phyloP scores from a whole-genome alignment of 345 rosid genomes.

The Acer yangbiense region DNA sequence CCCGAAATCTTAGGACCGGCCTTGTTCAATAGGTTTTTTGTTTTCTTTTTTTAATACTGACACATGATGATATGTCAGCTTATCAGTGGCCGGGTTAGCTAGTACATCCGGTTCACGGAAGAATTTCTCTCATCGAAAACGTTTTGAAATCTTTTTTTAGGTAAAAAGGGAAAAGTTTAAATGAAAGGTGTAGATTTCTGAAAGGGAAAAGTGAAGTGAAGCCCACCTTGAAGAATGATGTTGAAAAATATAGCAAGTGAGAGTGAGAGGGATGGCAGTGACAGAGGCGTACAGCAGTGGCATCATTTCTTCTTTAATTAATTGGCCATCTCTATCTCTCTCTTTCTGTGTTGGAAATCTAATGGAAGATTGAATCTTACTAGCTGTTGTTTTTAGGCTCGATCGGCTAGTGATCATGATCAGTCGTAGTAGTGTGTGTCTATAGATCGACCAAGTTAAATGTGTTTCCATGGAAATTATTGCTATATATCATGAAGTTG shows the following conservation, averaged over 20 bases:
- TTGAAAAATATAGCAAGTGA: conserved; percentile 3
- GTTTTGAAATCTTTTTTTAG: not conserved
- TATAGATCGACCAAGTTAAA: too few relatives aligned
- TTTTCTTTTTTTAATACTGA: too few relatives aligned
- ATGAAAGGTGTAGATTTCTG: not conserved
- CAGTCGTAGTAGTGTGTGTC: too few relatives aligned
- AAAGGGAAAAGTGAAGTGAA: not conserved
- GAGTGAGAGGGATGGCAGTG: conserved; percentile 7
- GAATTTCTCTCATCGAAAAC: too few relatives aligned
- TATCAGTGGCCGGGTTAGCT: too few relatives aligned
- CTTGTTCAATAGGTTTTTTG: too few relatives aligned
- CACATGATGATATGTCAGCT: too few relatives aligned
- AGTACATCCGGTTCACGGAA: too few relatives aligned
- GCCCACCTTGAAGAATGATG: not conserved
- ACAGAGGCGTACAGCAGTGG: conserved; percentile 24
- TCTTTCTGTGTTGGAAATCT: conserved; percentile 21
- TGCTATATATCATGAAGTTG: too few relatives aligned
- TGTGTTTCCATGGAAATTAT: too few relatives aligned
- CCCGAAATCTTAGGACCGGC: too few relatives aligned
- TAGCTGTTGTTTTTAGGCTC: conserved; percentile 14
- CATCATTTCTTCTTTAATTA: conserved; percentile 1
- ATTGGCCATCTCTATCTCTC: not conserved
- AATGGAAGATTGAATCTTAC: conserved; percentile 21
- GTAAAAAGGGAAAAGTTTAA: not conserved
- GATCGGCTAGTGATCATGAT: conserved; percentile 3